Base-by-base conservation (phyloP, 768 basidiomycete genomes). In the Pleurotus tuber-regium region DNA sequence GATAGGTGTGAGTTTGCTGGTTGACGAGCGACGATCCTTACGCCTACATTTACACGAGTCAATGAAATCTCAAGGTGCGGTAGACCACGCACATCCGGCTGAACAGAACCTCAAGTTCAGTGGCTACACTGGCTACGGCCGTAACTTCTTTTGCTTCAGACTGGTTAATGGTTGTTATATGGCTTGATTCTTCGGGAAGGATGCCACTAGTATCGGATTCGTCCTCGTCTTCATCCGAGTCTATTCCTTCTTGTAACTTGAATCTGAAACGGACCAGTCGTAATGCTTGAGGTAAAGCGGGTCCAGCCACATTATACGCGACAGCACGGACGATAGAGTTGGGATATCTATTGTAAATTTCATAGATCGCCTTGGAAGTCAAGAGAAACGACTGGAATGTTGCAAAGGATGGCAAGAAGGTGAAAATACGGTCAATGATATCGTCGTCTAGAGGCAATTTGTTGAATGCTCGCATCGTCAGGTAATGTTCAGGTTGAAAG, bases 251-350 rank as follows among this genome's bases (percentile, higher is more conserved):
- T 18, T 28, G 25, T 8, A 47, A n/a, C 41, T 14, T 35, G 12
- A 2, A 12, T 39, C 43, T 39, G 40, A 52, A 57, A 12, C 58
- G 50, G n/a, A 57, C 24, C 4, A 65, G 31, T 0, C 57, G 51
- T 28, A 67, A 31, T 1, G 63, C 63, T 39, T 63, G 57, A 31
- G 66, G 62, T 31, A 66, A 51, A 4, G 58, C 59, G 8, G 61
- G 57, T 1, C 66, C 65, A 4, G 61, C 57, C 5, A 61, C 38
- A 30, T 64, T 66, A 36, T 59, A 63, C 3, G 64, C 59, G 16
- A 67, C 61, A 4, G 58, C 57, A 6, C 60, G 57, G 3, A 60
- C 47, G 29, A 63, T 54, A 26, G 59, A 61, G 35, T 61, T 58
- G 26, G 58, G 59, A 30, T 61, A 62, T 2, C 43, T 54, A 24